These are phyloP conservation scores for Cornus suecica DNA, from an alignment of 148 eudicot genomes.

Conservation along the genomic window DNA sequence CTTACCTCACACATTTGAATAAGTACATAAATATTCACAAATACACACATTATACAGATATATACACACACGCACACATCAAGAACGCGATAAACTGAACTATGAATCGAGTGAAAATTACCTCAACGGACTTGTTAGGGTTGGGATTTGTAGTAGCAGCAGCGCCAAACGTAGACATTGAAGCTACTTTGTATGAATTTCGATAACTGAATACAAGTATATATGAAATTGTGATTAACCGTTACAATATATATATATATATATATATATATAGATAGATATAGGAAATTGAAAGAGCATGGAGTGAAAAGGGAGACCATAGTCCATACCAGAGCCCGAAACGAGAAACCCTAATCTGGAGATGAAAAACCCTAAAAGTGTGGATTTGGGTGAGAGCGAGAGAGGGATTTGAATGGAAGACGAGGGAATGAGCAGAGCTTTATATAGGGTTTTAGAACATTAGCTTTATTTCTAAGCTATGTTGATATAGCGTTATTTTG, in stretches of 20 bases:
- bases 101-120: neutral
- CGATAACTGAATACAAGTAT: neutral
- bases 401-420: too few species aligned
- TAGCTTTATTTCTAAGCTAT: too few species aligned
- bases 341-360: too few species aligned
- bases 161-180: conserved; percentile 29
- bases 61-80: neutral
- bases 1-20: neutral
- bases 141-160: conserved; percentile 18
- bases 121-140: conserved; percentile 38
- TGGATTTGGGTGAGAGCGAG: too few species aligned
- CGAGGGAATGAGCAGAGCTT: too few species aligned
- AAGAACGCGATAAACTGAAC: neutral
- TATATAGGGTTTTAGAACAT: too few species aligned
- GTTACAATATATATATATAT: neutral
- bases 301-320: neutral
- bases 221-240: neutral
- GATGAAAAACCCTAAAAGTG: too few species aligned
- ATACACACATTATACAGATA: neutral
- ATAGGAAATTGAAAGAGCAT: neutral
- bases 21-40: neutral
- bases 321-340: too few species aligned
- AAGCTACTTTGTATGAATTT: neutral
- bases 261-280: neutral
- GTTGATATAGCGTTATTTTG: too few species aligned